phyloP scores from a whole-genome alignment of 2,329 filamentous ascomycete genomes.

The Ilyonectria sp. region DNA sequence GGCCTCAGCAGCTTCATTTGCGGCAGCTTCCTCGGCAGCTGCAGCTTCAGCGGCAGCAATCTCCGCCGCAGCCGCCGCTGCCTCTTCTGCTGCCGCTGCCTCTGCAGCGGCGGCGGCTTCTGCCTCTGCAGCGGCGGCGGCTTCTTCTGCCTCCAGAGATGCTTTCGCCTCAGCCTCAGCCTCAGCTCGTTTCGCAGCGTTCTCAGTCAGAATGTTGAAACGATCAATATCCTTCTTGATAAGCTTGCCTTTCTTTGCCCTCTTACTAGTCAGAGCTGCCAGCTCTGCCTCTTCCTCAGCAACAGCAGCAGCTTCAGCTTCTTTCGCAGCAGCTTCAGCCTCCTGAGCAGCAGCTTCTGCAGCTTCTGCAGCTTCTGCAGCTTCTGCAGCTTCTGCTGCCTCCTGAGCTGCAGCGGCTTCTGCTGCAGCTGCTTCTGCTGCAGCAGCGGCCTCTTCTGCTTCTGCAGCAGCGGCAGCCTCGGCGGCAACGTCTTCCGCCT shows the following conservation, averaged over 20 bases:
- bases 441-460: conserved; percentile 32
- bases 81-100: conserved; percentile 13
- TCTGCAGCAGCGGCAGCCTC: conserved; percentile 37
- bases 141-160: conserved; percentile 35
- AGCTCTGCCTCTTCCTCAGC: conserved; percentile 47
- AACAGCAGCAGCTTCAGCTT: conserved; percentile 48
- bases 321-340: conserved; percentile 54
- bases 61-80: conserved; percentile 31
- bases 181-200: conserved; percentile 37
- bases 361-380: conserved; percentile 31
- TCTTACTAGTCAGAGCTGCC: conserved; percentile 53
- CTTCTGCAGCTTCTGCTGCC: conserved; percentile 31
- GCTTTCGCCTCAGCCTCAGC: conserved; percentile 20
- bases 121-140: conserved; percentile 27
- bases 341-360: conserved; percentile 39
- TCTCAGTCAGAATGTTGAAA: conserved; percentile 43
- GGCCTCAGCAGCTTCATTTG: conserved; percentile 24
- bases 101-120: not conserved
- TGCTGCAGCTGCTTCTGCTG: conserved; percentile 32
- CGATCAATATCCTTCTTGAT: conserved; percentile 51
- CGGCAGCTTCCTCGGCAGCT: conserved; percentile 30
- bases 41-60: conserved; percentile 32
- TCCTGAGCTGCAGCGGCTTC: conserved; percentile 37
- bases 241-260: conserved; percentile 50
- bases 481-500: conserved; percentile 41